A percentile compares a stretch with the other conserved stretches of the same genome.
Conservation (phyloP, 441 rosid genomes). For the Euphorbia schlechtendalii region DNA sequence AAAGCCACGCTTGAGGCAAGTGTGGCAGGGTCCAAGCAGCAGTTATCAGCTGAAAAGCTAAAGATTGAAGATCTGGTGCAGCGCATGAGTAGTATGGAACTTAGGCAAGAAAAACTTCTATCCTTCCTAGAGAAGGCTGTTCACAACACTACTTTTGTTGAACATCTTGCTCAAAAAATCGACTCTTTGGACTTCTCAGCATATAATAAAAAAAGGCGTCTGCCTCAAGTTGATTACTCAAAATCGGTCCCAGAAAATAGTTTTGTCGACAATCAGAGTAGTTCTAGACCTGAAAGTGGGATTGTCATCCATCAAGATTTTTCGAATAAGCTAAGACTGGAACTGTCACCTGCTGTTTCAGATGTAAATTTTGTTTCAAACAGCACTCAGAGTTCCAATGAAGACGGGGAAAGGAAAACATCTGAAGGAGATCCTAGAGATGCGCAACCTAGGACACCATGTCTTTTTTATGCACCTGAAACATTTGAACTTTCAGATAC, state of each 20-base stretch:
- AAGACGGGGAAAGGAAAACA: constrained; percentile 42
- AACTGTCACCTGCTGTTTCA: constrained; percentile 74
- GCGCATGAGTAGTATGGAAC: constrained; percentile 50
- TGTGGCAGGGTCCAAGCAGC: constrained; percentile 40
- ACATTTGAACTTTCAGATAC: constrained; percentile 77
- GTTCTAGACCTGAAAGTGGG: constrained; percentile 59
- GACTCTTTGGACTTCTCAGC: constrained; percentile 65
- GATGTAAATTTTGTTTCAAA: constrained; percentile 79
- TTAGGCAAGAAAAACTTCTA: constrained; percentile 57
- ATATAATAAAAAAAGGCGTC: constrained; percentile 69
- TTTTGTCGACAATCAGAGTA: constrained; percentile 47
- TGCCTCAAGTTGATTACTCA: constrained; percentile 53
- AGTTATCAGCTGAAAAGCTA: constrained; percentile 45
- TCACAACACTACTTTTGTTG: constrained; percentile 47
- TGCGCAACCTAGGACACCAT: constrained; percentile 38
- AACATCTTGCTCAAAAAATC: constrained; percentile 49
- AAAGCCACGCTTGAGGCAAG: constrained; percentile 61
- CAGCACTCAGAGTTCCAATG: constrained; percentile 77
- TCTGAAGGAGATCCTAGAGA: constrained; percentile 47
- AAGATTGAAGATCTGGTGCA: constrained; percentile 51
- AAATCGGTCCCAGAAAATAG: constrained; percentile 49
- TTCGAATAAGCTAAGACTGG: constrained; percentile 69
- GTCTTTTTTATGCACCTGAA: constrained; percentile 46
- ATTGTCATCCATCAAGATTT: constrained; percentile 65
- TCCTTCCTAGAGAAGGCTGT: constrained; percentile 52